Evolutionary conservation across 306 rosid species (phyloP), one percentile per base, ranked within the genome.

Genomic region (Dalbergia cultrata): DNA sequence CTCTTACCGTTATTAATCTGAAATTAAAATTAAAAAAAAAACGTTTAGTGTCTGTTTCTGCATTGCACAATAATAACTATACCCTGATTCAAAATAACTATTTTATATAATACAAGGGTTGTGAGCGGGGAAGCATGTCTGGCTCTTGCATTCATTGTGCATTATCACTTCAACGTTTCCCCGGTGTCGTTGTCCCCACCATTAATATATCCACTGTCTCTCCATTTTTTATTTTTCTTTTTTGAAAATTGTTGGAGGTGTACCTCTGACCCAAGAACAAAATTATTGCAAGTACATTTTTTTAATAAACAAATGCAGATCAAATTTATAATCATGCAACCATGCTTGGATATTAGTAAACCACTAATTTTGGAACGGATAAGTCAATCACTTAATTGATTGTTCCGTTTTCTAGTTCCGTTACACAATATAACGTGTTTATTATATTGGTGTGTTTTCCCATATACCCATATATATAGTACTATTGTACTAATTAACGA

Each of bases 61-160:
- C 70, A 59, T 35, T 50, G 35, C 18, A 35, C 61, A 19, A 12
- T 18, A 34, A 47, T 8, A 31, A 17, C 8, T 6, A 31, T 13
- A 2, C 14, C 45, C 8, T 35, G 8, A 54, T 77, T 72, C 12
- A 75, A 68, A 43, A 76, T 56, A 13, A 56, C 14, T 17, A n/a
- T 41, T 57, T 60, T 10, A 13, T 78, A 53, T 41, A 45, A 18
- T 74, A 58, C 13, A 35, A 41, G 34, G 70, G 78, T 74, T 66
- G 57, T 43, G 65, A 74, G 58, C 52, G n/a, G 87, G 85, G 80
- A 34, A 71, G 86, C 78, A 78, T 83, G 85, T 81, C 78, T 90
- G 85, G 82, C 65, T 81, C 82, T 58, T 79, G 90, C 90, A 85
- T 86, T 88, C 71, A 86, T 78, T 22, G 17, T 78, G 80, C 80